Percentiles rank a stretch among this genome's conserved stretches.
phyloP scores from a whole-genome alignment of 306 rosid genomes.

The Gillenia trifoliata region DNA sequence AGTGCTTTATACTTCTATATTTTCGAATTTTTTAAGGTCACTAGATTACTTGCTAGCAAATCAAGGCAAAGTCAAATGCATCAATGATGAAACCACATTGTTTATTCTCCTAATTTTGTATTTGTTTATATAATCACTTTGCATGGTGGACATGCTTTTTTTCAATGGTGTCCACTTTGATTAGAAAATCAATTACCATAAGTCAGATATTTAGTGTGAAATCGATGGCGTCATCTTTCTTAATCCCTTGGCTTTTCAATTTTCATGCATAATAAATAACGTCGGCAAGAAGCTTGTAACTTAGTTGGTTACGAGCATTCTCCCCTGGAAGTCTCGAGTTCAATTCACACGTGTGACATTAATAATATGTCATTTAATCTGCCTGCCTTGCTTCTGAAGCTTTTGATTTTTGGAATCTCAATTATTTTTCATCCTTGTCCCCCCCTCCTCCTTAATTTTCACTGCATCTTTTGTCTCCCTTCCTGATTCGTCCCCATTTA shows the following conservation, averaged over 20 bases:
- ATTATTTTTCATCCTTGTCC: too few relatives aligned
- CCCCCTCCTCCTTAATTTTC: too few relatives aligned
- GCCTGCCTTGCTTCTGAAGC: neutral
- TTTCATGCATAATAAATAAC: neutral
- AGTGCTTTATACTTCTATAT: neutral
- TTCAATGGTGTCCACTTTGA: conserved; percentile 9
- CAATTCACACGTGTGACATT: neutral
- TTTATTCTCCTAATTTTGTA: conserved; percentile 4
- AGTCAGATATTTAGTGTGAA: neutral
- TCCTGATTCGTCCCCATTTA: too few relatives aligned
- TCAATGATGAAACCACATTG: conserved; percentile 4
- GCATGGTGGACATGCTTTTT: conserved; percentile 25
- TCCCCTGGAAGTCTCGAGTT: neutral
- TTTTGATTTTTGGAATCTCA: neutral
- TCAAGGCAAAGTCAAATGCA: conserved; percentile 23
- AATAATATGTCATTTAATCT: neutral
- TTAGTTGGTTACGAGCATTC: too few relatives aligned
- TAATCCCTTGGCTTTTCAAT: neutral
- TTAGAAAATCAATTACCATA: neutral
- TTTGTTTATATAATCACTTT: conserved; percentile 9
- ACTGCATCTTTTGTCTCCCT: too few relatives aligned
- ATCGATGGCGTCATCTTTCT: neutral
- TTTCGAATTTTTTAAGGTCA: neutral
- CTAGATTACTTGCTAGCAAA: conserved; percentile 16
- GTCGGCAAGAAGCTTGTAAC: neutral